Evolutionary conservation across 1,139 yeast genomes (phyloP).

Genomic region (Arxiozyma slooffiae): DNA sequence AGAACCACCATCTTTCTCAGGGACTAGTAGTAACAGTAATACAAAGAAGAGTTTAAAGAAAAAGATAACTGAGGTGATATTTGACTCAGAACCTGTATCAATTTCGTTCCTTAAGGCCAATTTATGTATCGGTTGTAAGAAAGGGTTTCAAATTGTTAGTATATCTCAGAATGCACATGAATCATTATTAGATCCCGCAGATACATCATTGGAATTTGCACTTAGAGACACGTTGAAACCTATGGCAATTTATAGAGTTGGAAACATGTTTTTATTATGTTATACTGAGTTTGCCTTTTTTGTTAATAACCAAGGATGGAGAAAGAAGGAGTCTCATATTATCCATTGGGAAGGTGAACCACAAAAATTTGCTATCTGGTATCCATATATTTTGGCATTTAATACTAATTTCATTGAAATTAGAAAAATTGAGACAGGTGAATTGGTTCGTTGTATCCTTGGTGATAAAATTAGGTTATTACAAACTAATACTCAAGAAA

Average conservation of each 20-base stretch:
- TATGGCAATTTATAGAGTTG: constrained; percentile 80
- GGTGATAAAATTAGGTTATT: constrained; percentile 87
- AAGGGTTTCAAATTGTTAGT: constrained; percentile 89
- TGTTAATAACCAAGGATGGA: constrained; percentile 93
- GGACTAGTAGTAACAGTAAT: constrained; percentile 22
- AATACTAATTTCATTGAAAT: constrained; percentile 87
- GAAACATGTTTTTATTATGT: constrained; percentile 76
- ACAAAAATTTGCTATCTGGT: constrained; percentile 82
- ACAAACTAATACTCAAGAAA: constrained; percentile 88
- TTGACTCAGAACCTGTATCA: constrained; percentile 83
- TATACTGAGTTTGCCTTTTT: constrained; percentile 90
- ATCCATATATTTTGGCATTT: constrained; percentile 86
- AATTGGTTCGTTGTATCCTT: constrained; percentile 75
- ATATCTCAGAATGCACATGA: constrained; percentile 49
- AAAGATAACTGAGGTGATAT: constrained; percentile 65
- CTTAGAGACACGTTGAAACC: constrained; percentile 68
- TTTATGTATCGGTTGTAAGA: constrained; percentile 89
- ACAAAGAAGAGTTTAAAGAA: constrained; percentile 58
- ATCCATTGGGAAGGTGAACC: constrained; percentile 97
- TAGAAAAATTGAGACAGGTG: constrained; percentile 82
- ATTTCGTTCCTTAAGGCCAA: constrained; percentile 82
- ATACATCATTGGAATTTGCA: constrained; percentile 93
- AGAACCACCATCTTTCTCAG: constrained; percentile 35
- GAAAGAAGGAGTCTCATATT: constrained; percentile 88
- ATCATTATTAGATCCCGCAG: constrained; percentile 39